Evolutionary conservation across 208 protist species (phyloP).

Genomic region (Kentomonas sorsogonicus): DNA sequence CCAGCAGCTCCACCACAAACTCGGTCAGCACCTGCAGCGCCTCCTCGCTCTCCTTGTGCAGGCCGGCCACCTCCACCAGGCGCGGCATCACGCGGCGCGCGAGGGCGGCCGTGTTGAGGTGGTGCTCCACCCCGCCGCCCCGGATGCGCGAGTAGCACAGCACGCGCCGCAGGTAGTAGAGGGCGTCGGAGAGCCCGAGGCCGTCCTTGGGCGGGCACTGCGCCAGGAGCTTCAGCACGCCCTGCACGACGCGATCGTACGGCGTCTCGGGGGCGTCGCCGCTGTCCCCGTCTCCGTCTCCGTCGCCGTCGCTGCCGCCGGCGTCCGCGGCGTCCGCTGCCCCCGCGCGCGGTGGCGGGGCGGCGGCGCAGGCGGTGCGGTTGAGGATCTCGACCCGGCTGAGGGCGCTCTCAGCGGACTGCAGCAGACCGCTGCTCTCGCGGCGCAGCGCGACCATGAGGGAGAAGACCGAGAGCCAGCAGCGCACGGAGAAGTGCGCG

Average conservation of each 20-base stretch:
- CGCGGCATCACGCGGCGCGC: constrained; percentile 39
- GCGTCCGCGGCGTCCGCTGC: not conserved
- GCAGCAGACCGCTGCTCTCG: constrained; percentile 19
- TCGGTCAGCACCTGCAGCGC: constrained; percentile 52
- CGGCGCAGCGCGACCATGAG: constrained; percentile 46
- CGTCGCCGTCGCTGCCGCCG: not conserved
- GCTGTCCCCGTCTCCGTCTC: not conserved
- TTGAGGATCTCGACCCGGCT: constrained; percentile 68
- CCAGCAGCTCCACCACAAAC: constrained; percentile 53
- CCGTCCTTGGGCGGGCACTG: constrained; percentile 30
- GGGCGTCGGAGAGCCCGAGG: constrained; percentile 34
- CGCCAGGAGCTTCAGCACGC: constrained; percentile 37
- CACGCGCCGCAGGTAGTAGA: constrained; percentile 51
- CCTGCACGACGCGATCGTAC: constrained; percentile 48
- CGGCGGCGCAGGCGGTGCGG: constrained; percentile 36
- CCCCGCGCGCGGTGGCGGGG: too few species aligned
- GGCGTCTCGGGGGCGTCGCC: constrained; percentile 16
- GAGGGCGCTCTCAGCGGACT: constrained; percentile 55
- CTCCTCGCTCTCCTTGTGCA: constrained; percentile 48
- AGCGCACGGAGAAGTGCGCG: constrained; percentile 63
- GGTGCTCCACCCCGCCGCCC: constrained; percentile 38
- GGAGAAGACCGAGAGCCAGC: constrained; percentile 60
- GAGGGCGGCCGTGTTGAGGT: constrained; percentile 59
- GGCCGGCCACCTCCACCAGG: constrained; percentile 43
- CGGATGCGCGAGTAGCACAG: constrained; percentile 70